Conservation (phyloP, 2,329 filamentous ascomycete genomes). For the Diaporthe longicolla region DNA sequence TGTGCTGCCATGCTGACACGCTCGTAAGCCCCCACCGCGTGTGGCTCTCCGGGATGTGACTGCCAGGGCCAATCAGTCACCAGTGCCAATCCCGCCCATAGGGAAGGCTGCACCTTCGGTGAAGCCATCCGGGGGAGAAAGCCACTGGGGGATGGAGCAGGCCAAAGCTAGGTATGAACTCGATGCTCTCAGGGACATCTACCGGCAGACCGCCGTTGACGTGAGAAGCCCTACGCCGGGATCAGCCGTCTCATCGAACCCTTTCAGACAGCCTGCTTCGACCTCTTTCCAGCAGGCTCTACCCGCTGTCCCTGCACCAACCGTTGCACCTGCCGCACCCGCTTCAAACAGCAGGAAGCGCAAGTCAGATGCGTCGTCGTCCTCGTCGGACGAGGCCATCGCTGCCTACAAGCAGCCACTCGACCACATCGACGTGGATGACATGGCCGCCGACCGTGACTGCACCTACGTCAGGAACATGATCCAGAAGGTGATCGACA, state of each 20-base stretch:
- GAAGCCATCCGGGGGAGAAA: too few relatives aligned
- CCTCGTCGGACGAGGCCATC: constrained; percentile 47
- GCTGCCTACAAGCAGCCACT: constrained; percentile 49
- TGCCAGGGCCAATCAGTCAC: constrained; percentile 50
- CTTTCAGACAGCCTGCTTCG: background rate
- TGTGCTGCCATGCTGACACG: constrained; percentile 5
- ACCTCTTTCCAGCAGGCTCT: background rate
- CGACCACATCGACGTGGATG: constrained; percentile 41
- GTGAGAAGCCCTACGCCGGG: background rate
- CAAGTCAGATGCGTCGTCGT: constrained; percentile 45
- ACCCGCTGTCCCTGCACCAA: background rate
- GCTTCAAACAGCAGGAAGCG: constrained; percentile 46
- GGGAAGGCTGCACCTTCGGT: background rate
- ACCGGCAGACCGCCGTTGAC: background rate
- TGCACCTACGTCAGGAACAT: constrained; percentile 41
- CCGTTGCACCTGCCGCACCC: background rate
- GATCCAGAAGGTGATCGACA: constrained; percentile 56
- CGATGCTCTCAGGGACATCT: background rate
- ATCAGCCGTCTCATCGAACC: background rate
- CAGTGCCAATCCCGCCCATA: constrained; percentile 41
- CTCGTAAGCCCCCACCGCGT: constrained; percentile 16
- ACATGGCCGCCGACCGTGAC: constrained; percentile 32
- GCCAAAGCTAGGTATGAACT: background rate
- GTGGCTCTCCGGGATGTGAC: constrained; percentile 48
- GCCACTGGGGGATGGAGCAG: background rate